phyloP scores from a whole-genome alignment of 768 basidiomycete species.

The Kwoniella heveanensis region DNA sequence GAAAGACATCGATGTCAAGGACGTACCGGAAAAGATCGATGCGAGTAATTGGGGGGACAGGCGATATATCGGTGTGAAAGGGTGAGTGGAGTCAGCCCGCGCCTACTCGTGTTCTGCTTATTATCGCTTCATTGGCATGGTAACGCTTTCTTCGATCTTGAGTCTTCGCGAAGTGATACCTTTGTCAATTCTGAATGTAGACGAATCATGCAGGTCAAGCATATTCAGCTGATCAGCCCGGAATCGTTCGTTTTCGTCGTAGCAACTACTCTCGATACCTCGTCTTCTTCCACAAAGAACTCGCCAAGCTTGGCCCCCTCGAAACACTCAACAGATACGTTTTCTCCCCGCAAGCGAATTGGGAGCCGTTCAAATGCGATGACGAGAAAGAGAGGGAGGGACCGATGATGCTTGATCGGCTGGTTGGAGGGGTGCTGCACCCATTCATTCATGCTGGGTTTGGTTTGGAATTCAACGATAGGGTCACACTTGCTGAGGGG shows the following conservation, averaged over 20 bases:
- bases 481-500: conserved; percentile 44
- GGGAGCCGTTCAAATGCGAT: not conserved
- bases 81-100: conserved; percentile 34
- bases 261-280: conserved; percentile 42
- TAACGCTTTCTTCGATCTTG: not conserved
- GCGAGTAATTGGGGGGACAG: conserved; percentile 38
- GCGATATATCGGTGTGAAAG: conserved; percentile 32
- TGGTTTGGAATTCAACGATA: conserved; percentile 48
- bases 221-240: no score
- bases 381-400: conserved; percentile 14
- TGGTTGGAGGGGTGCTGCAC: conserved; percentile 41
- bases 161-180: no score
- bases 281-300: conserved; percentile 42
- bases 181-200: no score
- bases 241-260: no score
- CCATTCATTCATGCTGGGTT: conserved; percentile 48
- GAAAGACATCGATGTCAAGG: conserved; percentile 12
- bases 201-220: no score
- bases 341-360: conserved; percentile 38
- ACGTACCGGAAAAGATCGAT: conserved; percentile 29
- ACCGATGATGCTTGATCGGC: conserved; percentile 37
- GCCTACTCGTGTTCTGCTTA: no score
- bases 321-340: conserved; percentile 38
- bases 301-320: conserved; percentile 30
- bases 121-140: no score